These are phyloP conservation scores for Lepidium didymum DNA, from an alignment of 345 rosid genomes.

Conservation along the genomic window DNA sequence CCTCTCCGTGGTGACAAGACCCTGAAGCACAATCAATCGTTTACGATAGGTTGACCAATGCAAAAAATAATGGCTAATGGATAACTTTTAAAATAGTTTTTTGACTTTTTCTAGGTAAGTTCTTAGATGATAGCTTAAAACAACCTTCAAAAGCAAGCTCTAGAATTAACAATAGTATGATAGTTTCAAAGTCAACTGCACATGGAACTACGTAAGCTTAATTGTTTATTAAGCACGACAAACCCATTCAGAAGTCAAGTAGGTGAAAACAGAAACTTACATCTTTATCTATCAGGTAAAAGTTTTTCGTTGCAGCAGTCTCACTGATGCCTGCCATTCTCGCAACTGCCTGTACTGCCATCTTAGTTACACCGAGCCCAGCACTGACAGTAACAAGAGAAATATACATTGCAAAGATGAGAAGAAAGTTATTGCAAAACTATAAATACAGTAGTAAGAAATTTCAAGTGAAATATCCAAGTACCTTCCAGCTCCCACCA, in stretches of 20 bases:
- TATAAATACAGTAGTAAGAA: neutral
- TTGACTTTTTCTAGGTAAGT: slow-evolving; percentile 3
- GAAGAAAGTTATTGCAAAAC: neutral
- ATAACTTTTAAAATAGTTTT: neutral
- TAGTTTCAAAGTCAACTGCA: slow-evolving; percentile 19
- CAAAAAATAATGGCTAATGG: neutral
- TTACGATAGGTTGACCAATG: slow-evolving; percentile 11
- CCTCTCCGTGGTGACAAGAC: slow-evolving; percentile 89
- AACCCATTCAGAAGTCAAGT: neutral
- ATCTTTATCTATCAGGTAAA: slow-evolving; percentile 86
- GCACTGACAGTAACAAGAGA: slow-evolving; percentile 52
- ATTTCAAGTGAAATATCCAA: slow-evolving; percentile 11
- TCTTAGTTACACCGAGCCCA: slow-evolving; percentile 90
- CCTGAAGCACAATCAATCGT: slow-evolving; percentile 42
- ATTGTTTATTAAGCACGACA: neutral
- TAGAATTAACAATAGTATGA: neutral
- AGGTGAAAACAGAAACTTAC: slow-evolving; percentile 37
- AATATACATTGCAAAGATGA: neutral
- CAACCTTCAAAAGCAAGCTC: slow-evolving; percentile 13
- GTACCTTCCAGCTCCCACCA: slow-evolving; percentile 99
- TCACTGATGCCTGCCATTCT: slow-evolving; percentile 70
- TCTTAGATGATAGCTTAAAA: neutral
- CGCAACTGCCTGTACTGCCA: slow-evolving; percentile 69
- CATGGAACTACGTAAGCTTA: slow-evolving; percentile 3
- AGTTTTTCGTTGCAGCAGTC: slow-evolving; percentile 42